A percentile compares a stretch with the other conserved stretches of the same genome.
phyloP scores from a whole-genome alignment of 2,329 filamentous ascomycete genomes.

The Rutstroemia sp. region DNA sequence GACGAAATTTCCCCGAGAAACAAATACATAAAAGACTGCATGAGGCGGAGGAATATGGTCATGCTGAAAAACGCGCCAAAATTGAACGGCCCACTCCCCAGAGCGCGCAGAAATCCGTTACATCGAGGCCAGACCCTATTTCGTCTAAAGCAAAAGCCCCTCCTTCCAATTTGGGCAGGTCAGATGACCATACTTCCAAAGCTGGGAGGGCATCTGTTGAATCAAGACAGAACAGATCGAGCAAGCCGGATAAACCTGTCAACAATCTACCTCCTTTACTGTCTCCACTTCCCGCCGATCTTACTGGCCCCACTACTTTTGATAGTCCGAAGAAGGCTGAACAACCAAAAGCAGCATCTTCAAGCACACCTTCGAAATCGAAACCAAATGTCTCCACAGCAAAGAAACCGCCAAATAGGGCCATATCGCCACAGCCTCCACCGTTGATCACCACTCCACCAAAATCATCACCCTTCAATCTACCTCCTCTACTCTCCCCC shows the following conservation, averaged over 20 bases:
- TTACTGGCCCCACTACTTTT: conserved; percentile 2
- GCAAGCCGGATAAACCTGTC: conserved; percentile 2
- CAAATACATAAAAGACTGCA: conserved; percentile 24
- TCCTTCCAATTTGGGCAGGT: conserved; percentile 13
- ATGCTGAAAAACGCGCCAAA: conserved; percentile 26
- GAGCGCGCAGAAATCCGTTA: conserved; percentile 10
- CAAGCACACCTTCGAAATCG: conserved; percentile 17
- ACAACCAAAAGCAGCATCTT: conserved; percentile 6
- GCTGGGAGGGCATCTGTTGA: conserved; percentile 12
- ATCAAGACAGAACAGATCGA: neutral
- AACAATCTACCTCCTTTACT: conserved; percentile 10
- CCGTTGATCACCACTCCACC: conserved; percentile 13
- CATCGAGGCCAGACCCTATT: conserved; percentile 16
- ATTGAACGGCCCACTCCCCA: conserved; percentile 15
- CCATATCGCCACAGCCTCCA: neutral
- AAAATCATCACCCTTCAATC: conserved; percentile 11
- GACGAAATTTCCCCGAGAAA: conserved; percentile 10
- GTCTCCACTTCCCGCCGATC: conserved; percentile 8
- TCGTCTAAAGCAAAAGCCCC: conserved; percentile 14
- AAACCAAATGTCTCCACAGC: conserved; percentile 3
- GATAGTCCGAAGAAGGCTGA: conserved; percentile 6
- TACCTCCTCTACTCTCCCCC: conserved; percentile 27
- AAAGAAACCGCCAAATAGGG: conserved; percentile 2
- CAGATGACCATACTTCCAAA: conserved; percentile 13
- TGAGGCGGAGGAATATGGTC: conserved; percentile 19